These are phyloP conservation scores for Aureobasidium melanogenum DNA, from an alignment of 2,329 filamentous ascomycete species.

Conservation along the genomic window DNA sequence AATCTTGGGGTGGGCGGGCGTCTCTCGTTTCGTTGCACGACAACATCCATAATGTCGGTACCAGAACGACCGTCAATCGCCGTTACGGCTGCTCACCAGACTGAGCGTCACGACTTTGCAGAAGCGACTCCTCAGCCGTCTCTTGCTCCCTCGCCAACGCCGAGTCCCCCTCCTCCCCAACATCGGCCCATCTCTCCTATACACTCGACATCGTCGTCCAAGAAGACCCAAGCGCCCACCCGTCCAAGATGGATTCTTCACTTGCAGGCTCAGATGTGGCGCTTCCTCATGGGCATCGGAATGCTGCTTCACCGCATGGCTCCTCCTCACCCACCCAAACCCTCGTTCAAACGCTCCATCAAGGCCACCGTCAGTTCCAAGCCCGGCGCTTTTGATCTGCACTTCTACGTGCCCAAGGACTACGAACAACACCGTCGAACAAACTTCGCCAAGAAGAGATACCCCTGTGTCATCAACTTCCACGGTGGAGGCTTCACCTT, in stretches of 20 bases:
- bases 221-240: background rate
- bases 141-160: background rate
- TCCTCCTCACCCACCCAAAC: conserved; percentile 50
- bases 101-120: background rate
- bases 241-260: conserved; percentile 47
- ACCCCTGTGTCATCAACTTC: conserved; percentile 54
- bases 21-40: background rate
- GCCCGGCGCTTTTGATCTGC: conserved; percentile 42
- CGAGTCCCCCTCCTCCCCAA: background rate
- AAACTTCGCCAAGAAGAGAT: conserved; percentile 22
- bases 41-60: background rate
- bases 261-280: conserved; percentile 57
- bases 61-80: background rate
- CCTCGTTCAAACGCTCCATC: conserved; percentile 51
- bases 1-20: background rate
- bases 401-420: conserved; percentile 52
- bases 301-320: conserved; percentile 60
- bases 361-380: conserved; percentile 39
- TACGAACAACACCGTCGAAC: conserved; percentile 36
- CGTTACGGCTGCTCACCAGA: background rate
- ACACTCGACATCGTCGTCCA: background rate
- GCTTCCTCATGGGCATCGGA: conserved; percentile 58
- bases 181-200: background rate
- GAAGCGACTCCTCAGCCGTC: background rate
- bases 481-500: conserved; percentile 57